These are phyloP conservation scores for Castanopsis chinensis DNA, from an alignment of 306 rosid genomes.

Conservation along the genomic window DNA sequence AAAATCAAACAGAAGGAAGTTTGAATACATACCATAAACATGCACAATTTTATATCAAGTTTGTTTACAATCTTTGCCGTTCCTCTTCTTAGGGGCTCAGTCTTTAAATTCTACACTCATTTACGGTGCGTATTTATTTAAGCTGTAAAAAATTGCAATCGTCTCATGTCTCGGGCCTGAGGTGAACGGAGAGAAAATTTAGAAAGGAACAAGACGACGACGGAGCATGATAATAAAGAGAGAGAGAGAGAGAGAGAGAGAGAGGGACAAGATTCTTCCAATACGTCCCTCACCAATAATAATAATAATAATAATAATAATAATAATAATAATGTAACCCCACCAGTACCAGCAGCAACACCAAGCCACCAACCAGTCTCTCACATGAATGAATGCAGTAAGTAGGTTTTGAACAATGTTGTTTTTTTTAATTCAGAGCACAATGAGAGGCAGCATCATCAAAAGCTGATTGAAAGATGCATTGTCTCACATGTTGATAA, in stretches of 20 bases:
- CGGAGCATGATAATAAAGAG: background rate
- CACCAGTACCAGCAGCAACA: slow-evolving; percentile 38
- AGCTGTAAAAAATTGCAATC: background rate
- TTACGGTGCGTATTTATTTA: too few relatives aligned
- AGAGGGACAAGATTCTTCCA: slow-evolving; percentile 36
- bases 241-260: background rate
- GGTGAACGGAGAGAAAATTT: background rate
- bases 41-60: too few relatives aligned
- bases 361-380: slow-evolving; percentile 27
- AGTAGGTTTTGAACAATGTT: slow-evolving; percentile 8
- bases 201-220: background rate
- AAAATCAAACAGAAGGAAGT: too few relatives aligned
- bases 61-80: too few relatives aligned
- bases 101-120: too few relatives aligned
- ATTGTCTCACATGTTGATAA: slow-evolving; percentile 25
- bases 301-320: too few relatives aligned
- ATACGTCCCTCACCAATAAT: slow-evolving; percentile 22
- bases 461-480: slow-evolving; percentile 36
- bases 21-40: too few relatives aligned
- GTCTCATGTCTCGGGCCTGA: background rate
- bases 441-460: slow-evolving; percentile 29
- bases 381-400: background rate
- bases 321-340: slow-evolving; percentile 23
- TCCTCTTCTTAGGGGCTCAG: too few relatives aligned
- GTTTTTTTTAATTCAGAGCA: slow-evolving; percentile 11